A percentile compares a stretch with the other conserved stretches of the same genome.
Evolutionary conservation across 1,139 yeast species (phyloP).

Genomic region (Nadsonia starkeyi-henricii): DNA sequence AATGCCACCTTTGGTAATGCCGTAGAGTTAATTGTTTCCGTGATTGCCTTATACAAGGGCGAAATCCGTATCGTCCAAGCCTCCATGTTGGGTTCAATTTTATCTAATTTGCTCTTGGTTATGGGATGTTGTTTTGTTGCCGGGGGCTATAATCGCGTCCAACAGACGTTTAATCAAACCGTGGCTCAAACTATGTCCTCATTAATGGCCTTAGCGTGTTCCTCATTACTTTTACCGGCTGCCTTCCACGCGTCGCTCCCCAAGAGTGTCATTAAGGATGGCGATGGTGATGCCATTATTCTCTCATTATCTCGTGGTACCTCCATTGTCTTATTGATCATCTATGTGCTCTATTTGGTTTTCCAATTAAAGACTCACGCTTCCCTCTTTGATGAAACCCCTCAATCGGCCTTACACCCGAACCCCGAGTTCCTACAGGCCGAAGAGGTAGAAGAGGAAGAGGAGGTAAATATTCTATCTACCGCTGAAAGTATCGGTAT

Average conservation of each 20-base stretch:
- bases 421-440: constrained; percentile 12
- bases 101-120: constrained; percentile 75
- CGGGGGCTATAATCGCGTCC: constrained; percentile 78
- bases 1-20: constrained; percentile 97
- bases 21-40: constrained; percentile 79
- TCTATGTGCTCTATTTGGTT: constrained; percentile 63
- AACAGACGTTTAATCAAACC: constrained; percentile 84
- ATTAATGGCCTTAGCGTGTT: constrained; percentile 77
- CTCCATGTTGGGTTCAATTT: constrained; percentile 86
- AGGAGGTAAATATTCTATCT: constrained; percentile 15
- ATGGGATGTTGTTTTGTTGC: constrained; percentile 91
- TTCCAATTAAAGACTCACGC: constrained; percentile 88
- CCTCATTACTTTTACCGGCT: constrained; percentile 84
- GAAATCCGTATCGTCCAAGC: constrained; percentile 90
- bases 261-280: constrained; percentile 22
- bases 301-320: constrained; percentile 77
- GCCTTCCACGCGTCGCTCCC: constrained; percentile 85
- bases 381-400: constrained; percentile 36
- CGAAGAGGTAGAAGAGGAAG: constrained; percentile 23
- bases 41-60: constrained; percentile 73
- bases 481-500: constrained; percentile 18
- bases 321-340: constrained; percentile 59
- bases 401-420: constrained; percentile 20
- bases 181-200: constrained; percentile 98
- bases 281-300: constrained; percentile 34